Conservation (phyloP, 371 early-diverging fungal species). For the Rhizopus arrhizus region DNA sequence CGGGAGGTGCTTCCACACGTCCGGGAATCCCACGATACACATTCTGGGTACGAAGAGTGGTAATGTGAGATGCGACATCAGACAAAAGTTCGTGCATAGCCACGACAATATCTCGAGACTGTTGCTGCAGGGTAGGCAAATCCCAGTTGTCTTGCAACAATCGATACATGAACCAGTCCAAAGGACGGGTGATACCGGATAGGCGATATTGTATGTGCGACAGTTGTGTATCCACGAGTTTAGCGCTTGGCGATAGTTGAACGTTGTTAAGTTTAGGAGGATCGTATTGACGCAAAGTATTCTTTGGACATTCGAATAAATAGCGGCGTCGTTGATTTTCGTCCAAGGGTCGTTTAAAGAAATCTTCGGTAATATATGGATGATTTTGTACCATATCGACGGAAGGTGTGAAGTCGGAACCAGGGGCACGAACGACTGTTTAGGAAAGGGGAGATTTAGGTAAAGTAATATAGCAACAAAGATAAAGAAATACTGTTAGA, state of each 20-base stretch:
- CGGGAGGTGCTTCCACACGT: no score
- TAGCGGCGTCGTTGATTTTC: neutral
- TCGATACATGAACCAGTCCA: slow-evolving; percentile 2
- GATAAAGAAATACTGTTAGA: no score
- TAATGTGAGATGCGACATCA: no score
- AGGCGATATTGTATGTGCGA: neutral
- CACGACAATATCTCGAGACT: no score
- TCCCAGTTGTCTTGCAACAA: neutral
- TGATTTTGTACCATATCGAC: neutral
- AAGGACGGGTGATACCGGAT: neutral
- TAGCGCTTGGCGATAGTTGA: neutral
- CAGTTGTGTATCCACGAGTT: neutral
- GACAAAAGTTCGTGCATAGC: no score
- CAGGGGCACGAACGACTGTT: slow-evolving; percentile 3
- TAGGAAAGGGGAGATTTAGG: no score
- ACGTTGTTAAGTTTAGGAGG: slow-evolving; percentile 3
- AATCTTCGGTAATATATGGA: neutral
- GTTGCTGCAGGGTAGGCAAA: no score
- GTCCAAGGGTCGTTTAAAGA: neutral
- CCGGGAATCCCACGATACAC: no score
- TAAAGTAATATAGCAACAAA: no score
- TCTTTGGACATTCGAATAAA: neutral
- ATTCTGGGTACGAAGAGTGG: no score
- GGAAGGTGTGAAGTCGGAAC: neutral
- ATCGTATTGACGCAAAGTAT: neutral